A percentile compares a stretch with the other conserved stretches of the same genome.
These are phyloP conservation scores for Citrus inodora DNA, from an alignment of 345 rosid genomes.

Conservation along the genomic window DNA sequence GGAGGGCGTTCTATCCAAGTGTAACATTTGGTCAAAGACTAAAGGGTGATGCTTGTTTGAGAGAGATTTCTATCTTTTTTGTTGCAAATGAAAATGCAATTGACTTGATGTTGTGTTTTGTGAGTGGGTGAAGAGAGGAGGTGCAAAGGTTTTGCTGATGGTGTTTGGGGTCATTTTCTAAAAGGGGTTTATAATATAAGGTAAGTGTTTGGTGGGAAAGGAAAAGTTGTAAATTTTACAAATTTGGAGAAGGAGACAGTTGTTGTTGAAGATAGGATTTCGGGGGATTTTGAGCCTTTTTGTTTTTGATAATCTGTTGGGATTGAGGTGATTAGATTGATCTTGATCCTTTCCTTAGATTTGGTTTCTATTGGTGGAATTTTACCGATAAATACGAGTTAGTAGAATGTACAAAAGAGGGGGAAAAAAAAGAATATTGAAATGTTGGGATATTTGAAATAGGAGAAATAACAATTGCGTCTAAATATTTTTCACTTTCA, in stretches of 20 bases:
- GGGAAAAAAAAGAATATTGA: too few species aligned
- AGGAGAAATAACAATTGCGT: too few species aligned
- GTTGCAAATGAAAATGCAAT: not conserved
- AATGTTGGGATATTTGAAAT: too few species aligned
- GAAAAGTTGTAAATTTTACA: not conserved
- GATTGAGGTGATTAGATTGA: not conserved
- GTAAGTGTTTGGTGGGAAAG: not conserved
- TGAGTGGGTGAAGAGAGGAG: not conserved
- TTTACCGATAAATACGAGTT: too few species aligned
- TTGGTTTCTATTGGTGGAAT: not conserved
- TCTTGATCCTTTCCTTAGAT: not conserved
- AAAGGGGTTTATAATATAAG: not conserved
- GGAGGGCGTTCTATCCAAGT: slow-evolving; percentile 46
- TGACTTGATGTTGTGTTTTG: not conserved
- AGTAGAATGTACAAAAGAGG: too few species aligned
- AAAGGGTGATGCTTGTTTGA: not conserved
- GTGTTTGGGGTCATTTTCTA: not conserved
- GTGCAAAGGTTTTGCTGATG: not conserved
- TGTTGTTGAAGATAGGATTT: not conserved
- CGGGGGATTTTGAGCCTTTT: not conserved
- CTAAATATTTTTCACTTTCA: too few species aligned
- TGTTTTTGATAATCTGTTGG: not conserved
- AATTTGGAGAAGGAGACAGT: not conserved
- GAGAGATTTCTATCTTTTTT: not conserved
- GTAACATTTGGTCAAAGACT: slow-evolving; percentile 41